phyloP scores from a whole-genome alignment of 164 flowering plant genomes.

The Annona cherimola region DNA sequence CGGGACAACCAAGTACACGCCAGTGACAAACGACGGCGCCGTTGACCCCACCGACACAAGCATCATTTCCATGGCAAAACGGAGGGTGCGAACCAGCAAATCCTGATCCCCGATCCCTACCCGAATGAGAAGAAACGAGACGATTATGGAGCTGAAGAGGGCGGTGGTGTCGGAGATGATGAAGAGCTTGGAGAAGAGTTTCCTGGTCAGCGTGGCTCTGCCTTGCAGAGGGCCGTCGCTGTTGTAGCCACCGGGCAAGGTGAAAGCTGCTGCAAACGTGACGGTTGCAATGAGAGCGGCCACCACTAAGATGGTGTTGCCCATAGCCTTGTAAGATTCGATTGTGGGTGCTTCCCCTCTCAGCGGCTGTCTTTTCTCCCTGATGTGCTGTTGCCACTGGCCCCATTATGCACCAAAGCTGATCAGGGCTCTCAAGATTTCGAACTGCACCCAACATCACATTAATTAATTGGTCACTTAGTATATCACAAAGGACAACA shows the following conservation, averaged over 20 bases:
- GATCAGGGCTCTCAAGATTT: slow-evolving; percentile 1
- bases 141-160: not conserved
- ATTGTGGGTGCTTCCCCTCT: not conserved
- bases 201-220: slow-evolving; percentile 2
- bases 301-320: slow-evolving; percentile 12
- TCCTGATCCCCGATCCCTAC: not conserved
- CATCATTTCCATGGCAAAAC: not conserved
- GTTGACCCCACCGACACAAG: not conserved
- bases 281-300: slow-evolving; percentile 24
- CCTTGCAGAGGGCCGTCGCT: not conserved
- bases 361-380: not conserved
- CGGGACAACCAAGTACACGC: not conserved
- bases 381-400: not conserved
- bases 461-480: too few relatives aligned
- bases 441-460: not conserved
- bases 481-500: not conserved
- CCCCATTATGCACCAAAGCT: not conserved
- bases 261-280: slow-evolving; percentile 21
- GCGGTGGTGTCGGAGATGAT: slow-evolving; percentile 6
- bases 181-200: slow-evolving; percentile 11
- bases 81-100: not conserved
- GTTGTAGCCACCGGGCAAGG: slow-evolving; percentile 21
- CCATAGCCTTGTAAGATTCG: slow-evolving; percentile 9
- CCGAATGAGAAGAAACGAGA: slow-evolving; percentile 6
- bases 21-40: not conserved